These are phyloP conservation scores for Hygrocybe punicea DNA, from an alignment of 768 basidiomycete species.

Conservation along the genomic window DNA sequence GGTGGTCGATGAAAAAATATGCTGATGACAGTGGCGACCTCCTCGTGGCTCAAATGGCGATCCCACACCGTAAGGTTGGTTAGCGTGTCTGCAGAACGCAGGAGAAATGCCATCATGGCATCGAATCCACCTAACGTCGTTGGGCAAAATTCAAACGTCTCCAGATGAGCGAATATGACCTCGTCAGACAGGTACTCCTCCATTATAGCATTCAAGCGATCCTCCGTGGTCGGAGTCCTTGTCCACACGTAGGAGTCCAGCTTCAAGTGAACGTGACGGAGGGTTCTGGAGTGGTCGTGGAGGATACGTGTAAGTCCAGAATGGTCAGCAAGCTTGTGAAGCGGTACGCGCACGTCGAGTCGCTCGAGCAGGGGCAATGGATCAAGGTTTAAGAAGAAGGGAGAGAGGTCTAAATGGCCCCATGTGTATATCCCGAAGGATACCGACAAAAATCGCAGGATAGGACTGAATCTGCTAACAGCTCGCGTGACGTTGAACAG, in stretches of 20 bases:
- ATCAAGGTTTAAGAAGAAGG: slow-evolving; percentile 34
- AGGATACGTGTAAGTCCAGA: slow-evolving; percentile 37
- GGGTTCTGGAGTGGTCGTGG: slow-evolving; percentile 24
- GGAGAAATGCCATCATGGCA: neutral
- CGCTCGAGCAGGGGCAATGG: slow-evolving; percentile 32
- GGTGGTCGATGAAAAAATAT: neutral
- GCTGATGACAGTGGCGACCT: neutral
- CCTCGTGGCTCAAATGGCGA: neutral
- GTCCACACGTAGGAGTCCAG: slow-evolving; percentile 33
- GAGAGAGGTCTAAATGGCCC: slow-evolving; percentile 42
- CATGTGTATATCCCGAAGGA: slow-evolving; percentile 23
- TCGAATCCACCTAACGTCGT: slow-evolving; percentile 23
- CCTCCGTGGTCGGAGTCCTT: slow-evolving; percentile 21
- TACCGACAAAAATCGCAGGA: slow-evolving; percentile 7
- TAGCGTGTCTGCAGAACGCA: neutral
- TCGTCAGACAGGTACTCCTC: slow-evolving; percentile 15
- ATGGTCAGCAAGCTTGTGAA: slow-evolving; percentile 35
- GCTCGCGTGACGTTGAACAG: slow-evolving; percentile 25
- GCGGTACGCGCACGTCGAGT: slow-evolving; percentile 38
- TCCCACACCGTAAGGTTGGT: neutral
- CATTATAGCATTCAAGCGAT: slow-evolving; percentile 37
- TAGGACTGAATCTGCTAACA: neutral
- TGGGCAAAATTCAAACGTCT: slow-evolving; percentile 34
- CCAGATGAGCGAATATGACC: slow-evolving; percentile 29
- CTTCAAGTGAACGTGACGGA: slow-evolving; percentile 37